phyloP scores from a whole-genome alignment of 306 rosid genomes.

The Inga oerstediana region DNA sequence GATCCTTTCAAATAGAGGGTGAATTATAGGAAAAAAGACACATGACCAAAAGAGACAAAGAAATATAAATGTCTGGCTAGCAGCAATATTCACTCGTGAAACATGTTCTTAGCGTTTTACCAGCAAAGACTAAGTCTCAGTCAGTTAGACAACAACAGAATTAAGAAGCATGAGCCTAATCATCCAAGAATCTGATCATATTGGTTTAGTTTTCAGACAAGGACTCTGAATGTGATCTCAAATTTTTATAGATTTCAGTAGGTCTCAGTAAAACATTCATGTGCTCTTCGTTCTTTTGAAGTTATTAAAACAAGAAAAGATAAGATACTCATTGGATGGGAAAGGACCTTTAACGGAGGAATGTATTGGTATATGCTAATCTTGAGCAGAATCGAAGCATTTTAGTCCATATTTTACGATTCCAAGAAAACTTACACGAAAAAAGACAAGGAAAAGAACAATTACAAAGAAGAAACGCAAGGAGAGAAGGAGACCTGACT shows the following conservation, averaged over 20 bases:
- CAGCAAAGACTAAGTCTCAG: background rate
- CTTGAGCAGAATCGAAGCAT: background rate
- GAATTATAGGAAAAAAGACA: background rate
- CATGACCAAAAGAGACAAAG: background rate
- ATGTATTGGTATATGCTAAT: conserved; percentile 4
- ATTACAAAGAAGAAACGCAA: background rate
- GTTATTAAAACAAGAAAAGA: background rate
- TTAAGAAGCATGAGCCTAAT: background rate
- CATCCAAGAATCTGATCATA: background rate
- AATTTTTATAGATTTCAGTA: background rate
- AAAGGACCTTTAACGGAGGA: background rate
- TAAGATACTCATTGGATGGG: background rate
- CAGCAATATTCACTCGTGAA: background rate
- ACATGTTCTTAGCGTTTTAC: background rate
- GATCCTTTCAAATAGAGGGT: background rate
- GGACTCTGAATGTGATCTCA: background rate
- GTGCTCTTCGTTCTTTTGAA: background rate
- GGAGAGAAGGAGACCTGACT: conserved; percentile 49
- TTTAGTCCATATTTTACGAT: background rate
- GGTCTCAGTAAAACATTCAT: background rate
- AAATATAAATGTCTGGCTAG: background rate
- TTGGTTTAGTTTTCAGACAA: background rate
- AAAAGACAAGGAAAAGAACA: background rate
- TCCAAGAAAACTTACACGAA: background rate
- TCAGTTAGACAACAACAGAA: background rate